These are phyloP conservation scores for Malassezia slooffiae DNA, from an alignment of 1,284 basidiomycete species.

Conservation along the genomic window DNA sequence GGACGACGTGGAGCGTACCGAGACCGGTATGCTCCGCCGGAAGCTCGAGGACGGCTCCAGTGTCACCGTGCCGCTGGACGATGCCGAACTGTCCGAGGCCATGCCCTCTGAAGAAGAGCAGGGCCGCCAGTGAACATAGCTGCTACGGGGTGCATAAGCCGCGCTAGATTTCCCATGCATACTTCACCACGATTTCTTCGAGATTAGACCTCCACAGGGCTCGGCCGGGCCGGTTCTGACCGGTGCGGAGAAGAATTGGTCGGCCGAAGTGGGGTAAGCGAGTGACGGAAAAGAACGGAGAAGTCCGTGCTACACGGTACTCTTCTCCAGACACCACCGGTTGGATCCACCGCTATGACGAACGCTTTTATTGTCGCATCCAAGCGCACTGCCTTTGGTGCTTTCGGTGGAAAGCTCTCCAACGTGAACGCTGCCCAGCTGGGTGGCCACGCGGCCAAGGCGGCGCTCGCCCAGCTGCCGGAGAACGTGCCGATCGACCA, in stretches of 20 bases:
- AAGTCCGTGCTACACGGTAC: no score
- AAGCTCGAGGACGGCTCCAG: conserved; percentile 32
- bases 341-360: conserved; percentile 12
- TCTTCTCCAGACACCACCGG: conserved; percentile 9
- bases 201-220: no score
- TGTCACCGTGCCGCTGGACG: conserved; percentile 41
- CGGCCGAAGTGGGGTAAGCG: no score
- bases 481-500: conserved; percentile 48
- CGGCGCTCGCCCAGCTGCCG: conserved; percentile 51
- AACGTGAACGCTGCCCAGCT: conserved; percentile 45
- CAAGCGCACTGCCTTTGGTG: conserved; percentile 53
- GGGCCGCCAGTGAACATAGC: no score
- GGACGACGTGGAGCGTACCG: conserved; percentile 10
- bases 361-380: conserved; percentile 47
- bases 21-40: conserved; percentile 31
- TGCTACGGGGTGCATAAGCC: no score
- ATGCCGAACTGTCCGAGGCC: conserved; percentile 14
- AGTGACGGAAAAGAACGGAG: no score
- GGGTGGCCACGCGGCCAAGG: conserved; percentile 51
- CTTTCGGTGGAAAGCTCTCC: conserved; percentile 51
- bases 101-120: no score
- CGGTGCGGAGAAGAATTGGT: no score
- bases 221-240: conserved; percentile 6
- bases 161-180: no score
- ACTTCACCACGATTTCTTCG: no score